Evolutionary conservation across 139 green algal species (phyloP).

Genomic region (Chlamydomonas sphaeroides): DNA sequence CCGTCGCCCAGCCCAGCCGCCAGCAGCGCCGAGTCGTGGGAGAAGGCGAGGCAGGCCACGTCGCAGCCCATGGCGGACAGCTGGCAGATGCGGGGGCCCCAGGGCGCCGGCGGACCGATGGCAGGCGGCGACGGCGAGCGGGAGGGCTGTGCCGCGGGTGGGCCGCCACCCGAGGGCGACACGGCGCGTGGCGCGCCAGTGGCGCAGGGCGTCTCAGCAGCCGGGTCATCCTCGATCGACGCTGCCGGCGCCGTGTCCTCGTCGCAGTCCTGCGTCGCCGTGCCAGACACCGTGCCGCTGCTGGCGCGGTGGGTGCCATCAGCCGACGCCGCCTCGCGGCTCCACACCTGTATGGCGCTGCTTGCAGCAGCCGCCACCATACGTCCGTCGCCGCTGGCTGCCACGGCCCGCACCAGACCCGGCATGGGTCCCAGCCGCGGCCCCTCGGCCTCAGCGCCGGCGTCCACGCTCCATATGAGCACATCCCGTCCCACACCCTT

Average conservation of each 20-base stretch:
- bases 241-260: neutral
- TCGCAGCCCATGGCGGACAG: neutral
- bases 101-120: neutral
- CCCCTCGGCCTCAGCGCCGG: neutral
- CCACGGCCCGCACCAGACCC: neutral
- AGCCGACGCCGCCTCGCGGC: neutral
- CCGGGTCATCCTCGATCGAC: too few relatives aligned
- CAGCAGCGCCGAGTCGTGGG: neutral
- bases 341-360: neutral
- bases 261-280: neutral
- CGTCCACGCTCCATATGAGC: constrained; percentile 2
- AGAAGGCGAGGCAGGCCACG: constrained; percentile 5
- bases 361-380: neutral
- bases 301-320: neutral
- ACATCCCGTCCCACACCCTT: constrained; percentile 22
- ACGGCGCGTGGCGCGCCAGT: too few relatives aligned
- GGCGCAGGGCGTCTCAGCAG: too few relatives aligned
- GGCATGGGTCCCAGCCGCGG: constrained; percentile 3
- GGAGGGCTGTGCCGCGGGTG: neutral
- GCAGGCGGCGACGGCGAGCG: neutral
- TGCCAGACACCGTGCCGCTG: neutral
- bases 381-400: neutral
- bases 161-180: neutral
- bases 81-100: neutral
- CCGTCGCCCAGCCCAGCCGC: constrained; percentile 7